Evolutionary conservation across 768 basidiomycete species (phyloP).

Genomic region (Amanita polypyramis): DNA sequence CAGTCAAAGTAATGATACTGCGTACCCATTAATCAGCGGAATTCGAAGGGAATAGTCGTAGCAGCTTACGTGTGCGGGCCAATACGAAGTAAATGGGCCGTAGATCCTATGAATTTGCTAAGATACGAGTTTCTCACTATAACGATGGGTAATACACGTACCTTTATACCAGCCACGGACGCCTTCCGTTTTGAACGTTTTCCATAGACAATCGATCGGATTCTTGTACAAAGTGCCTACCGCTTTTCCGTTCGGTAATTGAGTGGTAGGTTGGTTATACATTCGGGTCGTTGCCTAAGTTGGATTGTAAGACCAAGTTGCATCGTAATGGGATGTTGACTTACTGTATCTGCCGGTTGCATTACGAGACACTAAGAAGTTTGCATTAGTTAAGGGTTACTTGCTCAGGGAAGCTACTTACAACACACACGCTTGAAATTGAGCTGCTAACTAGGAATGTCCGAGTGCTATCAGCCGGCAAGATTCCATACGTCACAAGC

Average conservation of each 20-base stretch:
- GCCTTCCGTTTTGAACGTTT: constrained; percentile 87
- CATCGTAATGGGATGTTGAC: constrained; percentile 6
- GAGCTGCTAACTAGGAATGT: constrained; percentile 84
- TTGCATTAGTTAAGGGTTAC: constrained; percentile 5
- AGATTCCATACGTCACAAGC: constrained; percentile 54
- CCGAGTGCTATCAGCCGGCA: constrained; percentile 70
- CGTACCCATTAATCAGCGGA: constrained; percentile 4
- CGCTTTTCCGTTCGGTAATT: constrained; percentile 56
- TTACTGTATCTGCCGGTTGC: constrained; percentile 89
- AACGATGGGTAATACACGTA: constrained; percentile 14
- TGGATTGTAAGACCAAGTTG: constrained; percentile 7
- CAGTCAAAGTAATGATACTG: constrained; percentile 85
- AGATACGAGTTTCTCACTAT: constrained; percentile 20
- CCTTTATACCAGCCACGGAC: constrained; percentile 95
- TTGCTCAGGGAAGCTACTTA: constrained; percentile 28
- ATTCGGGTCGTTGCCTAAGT: constrained; percentile 77
- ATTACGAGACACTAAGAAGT: constrained; percentile 66
- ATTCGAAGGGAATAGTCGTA: neutral
- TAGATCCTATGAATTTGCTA: constrained; percentile 54
- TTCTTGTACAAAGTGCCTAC: constrained; percentile 79
- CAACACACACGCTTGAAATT: constrained; percentile 87
- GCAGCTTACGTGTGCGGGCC: constrained; percentile 79
- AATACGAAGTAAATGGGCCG: constrained; percentile 88
- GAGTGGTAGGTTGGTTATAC: constrained; percentile 88
- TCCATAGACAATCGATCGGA: constrained; percentile 95